Evolutionary conservation across 768 basidiomycete species (phyloP), one percentile per base, ranked within the genome.

Genomic region (Boletus rubroflammeus): DNA sequence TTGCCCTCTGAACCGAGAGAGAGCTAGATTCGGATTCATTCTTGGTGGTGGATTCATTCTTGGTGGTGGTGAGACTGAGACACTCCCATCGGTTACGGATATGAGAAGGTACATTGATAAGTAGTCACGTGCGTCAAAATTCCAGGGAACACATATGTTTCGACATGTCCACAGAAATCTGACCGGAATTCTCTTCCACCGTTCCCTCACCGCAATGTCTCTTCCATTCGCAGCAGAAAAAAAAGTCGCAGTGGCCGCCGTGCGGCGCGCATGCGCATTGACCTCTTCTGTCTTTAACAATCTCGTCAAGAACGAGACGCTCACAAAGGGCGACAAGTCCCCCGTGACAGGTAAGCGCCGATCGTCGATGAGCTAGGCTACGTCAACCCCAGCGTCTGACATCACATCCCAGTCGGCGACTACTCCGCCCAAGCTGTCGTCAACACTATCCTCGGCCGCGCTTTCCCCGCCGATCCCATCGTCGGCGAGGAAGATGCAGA

Each of bases 401-500:
- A 25, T 1, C 35, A 2, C 34, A 14, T 50, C 11, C 25, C 62
- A 95, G 94, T 97, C 21, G 97, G 89, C 35, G 97, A 98, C 72
- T 94, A 87, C 70, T 82, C 95, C 4, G 91, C 95, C 0, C 97
- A 99, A 67, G 92, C 95, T 0, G 83, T 98, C 39, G 85, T 99
- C 62, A 88, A 88, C 55, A 78, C 86, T 8, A 87, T 98, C 65
- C 81, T 99, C 34, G 67, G 72, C 15, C 74, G 75, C 13, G 83
- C 86, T 0, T 98, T 97, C 72, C 96, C 95, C 0, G 62, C 77
- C 0, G 94, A 98, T 71, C 81, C 81, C 9, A 91, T 98, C 65
- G 86, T 98, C 36, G 97, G 95, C 31, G 97, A 99, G 71, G 96
- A 99, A 71, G 93, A 97, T 68, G 86, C 96, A 0, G 76, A 82